Evolutionary conservation across 768 basidiomycete species (phyloP), one percentile per base, ranked within the genome.

Genomic region (Plicaturopsis crispa): DNA sequence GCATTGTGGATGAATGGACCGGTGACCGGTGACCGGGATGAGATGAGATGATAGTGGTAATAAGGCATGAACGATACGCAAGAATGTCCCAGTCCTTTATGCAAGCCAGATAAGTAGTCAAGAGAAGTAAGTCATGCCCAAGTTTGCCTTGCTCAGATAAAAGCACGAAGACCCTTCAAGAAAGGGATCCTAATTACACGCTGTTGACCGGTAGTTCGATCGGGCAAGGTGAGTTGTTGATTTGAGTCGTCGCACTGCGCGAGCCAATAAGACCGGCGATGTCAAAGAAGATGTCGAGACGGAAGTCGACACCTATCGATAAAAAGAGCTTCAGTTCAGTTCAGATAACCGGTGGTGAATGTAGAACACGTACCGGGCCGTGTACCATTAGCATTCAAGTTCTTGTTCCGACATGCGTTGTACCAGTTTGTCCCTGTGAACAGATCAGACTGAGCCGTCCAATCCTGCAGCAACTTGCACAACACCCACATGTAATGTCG

Each of bases 401-500:
- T 66, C 28, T 57, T 51, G 53, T 88, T 82, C 61, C 70, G 72
- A 65, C 89, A 92, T 5, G 73, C 82, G 40, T 82, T 66, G 54
- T 91, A 84, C 78, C 83, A 86, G 38, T 75, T 77, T 5, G 54
- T 53, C 84, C 81, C 83, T 87, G 39, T 1, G 24, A 41, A 35
- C 12, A 38, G 37, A 46, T 16, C 40, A 23, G 11, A 19, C 39
- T n/a, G 13, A n/a, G 31, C 32, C n/a, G 34, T 34, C n/a, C 31
- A 21, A n/a, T 17, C 19, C 46, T 8, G 14, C 22, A 41, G 36
- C 18, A 43, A 24, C 10, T 22, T 28, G 14, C n/a, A 24, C 11
- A 42, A 16, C 3, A 54, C 72, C 49, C 48, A 89, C 91, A 97
- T 16, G 92, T 94, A 24, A 70, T 65, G 59, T 97, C 92, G 4